Base-by-base conservation (phyloP, 2,329 filamentous ascomycete genomes). In the Colletotrichum horii region DNA sequence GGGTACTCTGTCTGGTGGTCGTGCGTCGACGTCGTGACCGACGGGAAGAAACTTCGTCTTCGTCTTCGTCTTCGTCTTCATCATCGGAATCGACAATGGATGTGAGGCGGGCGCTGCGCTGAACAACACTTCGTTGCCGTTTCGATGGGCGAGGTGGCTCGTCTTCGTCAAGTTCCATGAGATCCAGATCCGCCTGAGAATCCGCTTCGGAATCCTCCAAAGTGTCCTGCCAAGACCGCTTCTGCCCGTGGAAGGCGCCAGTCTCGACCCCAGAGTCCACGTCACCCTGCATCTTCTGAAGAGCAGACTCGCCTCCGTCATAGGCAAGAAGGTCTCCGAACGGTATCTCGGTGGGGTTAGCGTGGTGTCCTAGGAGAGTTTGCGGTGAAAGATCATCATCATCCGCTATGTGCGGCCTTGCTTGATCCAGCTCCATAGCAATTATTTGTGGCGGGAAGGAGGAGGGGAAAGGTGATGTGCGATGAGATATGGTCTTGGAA, bases 11-110 rank as follows among this genome's bases (percentile, higher is more conserved):
- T 60, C 68, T 70, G 14, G 48, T 56, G 16, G 56, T 22, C 4
- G 58, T 43, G 8, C 76, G 77, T 32, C 70, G 75, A 9, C 71
- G 68, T 28, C 74, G 76, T 11, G 65, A 38, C 24, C n/a, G 71
- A 28, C 58, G 74, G n/a, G 67, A 62, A 36, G 22, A 28, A 19
- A 15, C 62, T 30, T 67, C 38, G 19, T 36, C 22, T 15, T 77
- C 43, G 16, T 48, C 62, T 30, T 67, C 38, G 19, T 36, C 22
- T 15, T 77, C 43, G 16, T 48, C 22, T 15, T 77, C 75, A 9
- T 77, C 71, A 9, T 72, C 65, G 16, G 65, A 66, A 15, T 77
- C 73, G 11, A 66, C 15, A 8, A 48, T 6, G 15, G 60, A 58
- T 14, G 7, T 26, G 7, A 60, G 55, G 11, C 43, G 56, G 38